A percentile compares a stretch with the other conserved stretches of the same genome.
phyloP scores from a whole-genome alignment of 495 filamentous ascomycete genomes.

The Neurospora sp. region DNA sequence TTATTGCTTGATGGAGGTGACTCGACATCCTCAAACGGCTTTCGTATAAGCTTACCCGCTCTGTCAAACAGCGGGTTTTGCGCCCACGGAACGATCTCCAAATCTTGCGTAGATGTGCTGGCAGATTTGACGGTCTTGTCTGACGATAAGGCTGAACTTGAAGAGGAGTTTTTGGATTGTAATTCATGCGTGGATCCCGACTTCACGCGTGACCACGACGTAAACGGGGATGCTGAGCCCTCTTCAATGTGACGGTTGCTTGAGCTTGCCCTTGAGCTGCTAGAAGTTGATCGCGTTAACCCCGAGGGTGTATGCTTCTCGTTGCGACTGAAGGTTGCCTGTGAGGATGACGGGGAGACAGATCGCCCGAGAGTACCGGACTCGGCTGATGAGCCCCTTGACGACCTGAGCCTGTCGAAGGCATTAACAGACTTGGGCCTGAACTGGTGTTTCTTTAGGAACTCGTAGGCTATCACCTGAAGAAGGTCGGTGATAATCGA shows the following conservation, averaged over 20 bases:
- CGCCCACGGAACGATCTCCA: constrained; percentile 7
- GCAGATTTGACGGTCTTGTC: not conserved
- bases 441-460: constrained; percentile 58
- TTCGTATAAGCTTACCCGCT: constrained; percentile 24
- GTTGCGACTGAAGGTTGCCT: not conserved
- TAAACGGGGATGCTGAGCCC: constrained; percentile 37
- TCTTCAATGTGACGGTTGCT: not conserved
- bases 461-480: constrained; percentile 51
- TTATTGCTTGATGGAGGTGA: not conserved
- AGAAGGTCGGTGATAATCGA: constrained; percentile 48
- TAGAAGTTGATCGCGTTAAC: not conserved
- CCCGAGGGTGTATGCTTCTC: not conserved
- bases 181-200: constrained; percentile 20
- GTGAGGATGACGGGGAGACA: not conserved
- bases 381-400: not conserved
- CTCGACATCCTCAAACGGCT: constrained; percentile 27
- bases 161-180: not conserved
- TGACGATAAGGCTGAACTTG: not conserved
- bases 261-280: not conserved
- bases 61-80: constrained; percentile 16
- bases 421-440: constrained; percentile 33
- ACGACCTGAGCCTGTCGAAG: constrained; percentile 8
- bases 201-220: constrained; percentile 61
- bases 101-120: not conserved
- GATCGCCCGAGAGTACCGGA: not conserved